Evolutionary conservation across 257 asterid species (phyloP).

Genomic region (Solanum chiquidenum): DNA sequence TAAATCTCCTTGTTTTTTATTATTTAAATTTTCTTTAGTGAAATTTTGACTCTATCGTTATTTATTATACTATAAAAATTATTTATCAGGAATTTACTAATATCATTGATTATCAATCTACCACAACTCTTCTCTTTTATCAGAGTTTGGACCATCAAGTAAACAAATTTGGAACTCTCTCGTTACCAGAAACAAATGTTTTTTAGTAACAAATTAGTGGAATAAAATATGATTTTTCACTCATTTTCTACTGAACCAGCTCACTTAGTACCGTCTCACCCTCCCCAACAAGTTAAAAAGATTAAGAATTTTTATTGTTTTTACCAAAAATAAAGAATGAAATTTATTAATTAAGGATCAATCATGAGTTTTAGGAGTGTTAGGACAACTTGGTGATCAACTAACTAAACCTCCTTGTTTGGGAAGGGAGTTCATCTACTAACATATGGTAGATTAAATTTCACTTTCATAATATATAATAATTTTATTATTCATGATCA

Average conservation of each 20-base stretch:
- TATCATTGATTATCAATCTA: background rate
- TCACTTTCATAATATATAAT: background rate
- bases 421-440: conserved; percentile 3
- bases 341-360: background rate
- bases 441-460: background rate
- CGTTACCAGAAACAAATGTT: background rate
- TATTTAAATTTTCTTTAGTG: background rate
- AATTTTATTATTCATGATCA: background rate
- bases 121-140: background rate
- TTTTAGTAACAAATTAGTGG: background rate
- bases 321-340: background rate
- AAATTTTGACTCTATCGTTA: background rate
- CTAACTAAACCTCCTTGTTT: background rate
- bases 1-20: background rate
- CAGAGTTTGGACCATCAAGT: too few species aligned
- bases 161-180: background rate
- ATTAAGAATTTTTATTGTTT: background rate
- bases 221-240: too few species aligned
- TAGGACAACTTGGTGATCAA: conserved; percentile 3
- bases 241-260: background rate
- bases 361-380: background rate
- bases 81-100: background rate
- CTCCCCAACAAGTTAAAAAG: background rate
- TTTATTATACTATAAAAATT: background rate
- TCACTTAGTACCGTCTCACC: background rate